These are phyloP conservation scores for Pyricularia sp. DNA, from an alignment of 2,329 filamentous ascomycete genomes.

Conservation along the genomic window DNA sequence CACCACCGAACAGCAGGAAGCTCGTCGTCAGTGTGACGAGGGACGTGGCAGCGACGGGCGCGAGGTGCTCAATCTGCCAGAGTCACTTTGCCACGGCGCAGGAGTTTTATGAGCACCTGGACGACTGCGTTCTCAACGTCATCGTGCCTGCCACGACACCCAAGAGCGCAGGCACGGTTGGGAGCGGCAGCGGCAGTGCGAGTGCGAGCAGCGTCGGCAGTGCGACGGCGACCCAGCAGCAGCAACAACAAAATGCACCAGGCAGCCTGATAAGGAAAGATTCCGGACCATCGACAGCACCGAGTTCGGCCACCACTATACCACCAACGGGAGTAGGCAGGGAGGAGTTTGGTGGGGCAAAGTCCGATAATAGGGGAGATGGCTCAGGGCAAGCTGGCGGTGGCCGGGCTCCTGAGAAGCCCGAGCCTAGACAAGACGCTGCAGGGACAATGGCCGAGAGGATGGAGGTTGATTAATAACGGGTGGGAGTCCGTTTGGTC, in stretches of 20 bases:
- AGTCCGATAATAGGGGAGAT: neutral
- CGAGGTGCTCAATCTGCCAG: constrained; percentile 82
- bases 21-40: constrained; percentile 32
- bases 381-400: neutral
- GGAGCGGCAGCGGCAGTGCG: neutral
- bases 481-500: neutral
- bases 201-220: neutral
- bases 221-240: neutral
- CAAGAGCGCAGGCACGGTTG: constrained; percentile 13
- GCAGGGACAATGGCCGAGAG: constrained; percentile 2
- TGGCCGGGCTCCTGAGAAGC: neutral
- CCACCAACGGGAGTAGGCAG: neutral
- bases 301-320: neutral
- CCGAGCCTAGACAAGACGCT: constrained; percentile 3
- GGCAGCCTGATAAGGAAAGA: constrained; percentile 12
- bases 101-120: constrained; percentile 94
- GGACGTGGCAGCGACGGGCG: constrained; percentile 29
- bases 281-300: constrained; percentile 4
- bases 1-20: constrained; percentile 80
- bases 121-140: constrained; percentile 48
- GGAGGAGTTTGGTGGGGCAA: neutral
- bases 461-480: constrained; percentile 7
- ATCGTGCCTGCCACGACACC: constrained; percentile 37
- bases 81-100: constrained; percentile 72
- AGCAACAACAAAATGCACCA: neutral